Evolutionary conservation across 352 stramenopile species (phyloP).

Genomic region (Pythium myriotylum): DNA sequence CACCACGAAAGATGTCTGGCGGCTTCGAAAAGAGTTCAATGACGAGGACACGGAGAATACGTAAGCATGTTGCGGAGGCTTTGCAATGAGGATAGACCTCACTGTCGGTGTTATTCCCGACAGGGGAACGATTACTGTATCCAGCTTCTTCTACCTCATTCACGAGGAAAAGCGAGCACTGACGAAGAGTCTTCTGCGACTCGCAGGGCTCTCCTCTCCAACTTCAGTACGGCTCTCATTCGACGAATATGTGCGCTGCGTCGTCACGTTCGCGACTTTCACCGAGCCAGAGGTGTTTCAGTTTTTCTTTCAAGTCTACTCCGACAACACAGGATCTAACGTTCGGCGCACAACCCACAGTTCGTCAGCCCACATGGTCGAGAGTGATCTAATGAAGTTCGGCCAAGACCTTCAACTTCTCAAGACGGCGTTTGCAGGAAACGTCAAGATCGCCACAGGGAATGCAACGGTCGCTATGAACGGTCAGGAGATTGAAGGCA

Average conservation of each 20-base stretch:
- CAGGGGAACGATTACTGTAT: conserved; percentile 25
- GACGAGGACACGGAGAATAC: conserved; percentile 32
- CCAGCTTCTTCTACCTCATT: conserved; percentile 61
- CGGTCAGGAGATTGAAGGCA: conserved; percentile 5
- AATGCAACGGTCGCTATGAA: conserved; percentile 34
- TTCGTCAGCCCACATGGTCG: conserved; percentile 23
- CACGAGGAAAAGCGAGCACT: conserved; percentile 47
- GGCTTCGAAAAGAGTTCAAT: conserved; percentile 27
- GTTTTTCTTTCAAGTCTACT: conserved; percentile 67
- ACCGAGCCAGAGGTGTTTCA: conserved; percentile 48
- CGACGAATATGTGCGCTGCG: conserved; percentile 51
- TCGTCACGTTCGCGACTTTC: conserved; percentile 54
- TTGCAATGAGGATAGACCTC: neutral
- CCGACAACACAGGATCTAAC: conserved; percentile 14
- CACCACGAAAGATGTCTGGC: conserved; percentile 18
- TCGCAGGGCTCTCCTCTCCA: conserved; percentile 18
- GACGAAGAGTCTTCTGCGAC: conserved; percentile 44
- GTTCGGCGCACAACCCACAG: neutral
- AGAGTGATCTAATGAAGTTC: conserved; percentile 42
- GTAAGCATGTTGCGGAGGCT: conserved; percentile 24
- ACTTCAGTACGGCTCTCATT: conserved; percentile 40
- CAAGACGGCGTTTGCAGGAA: conserved; percentile 42
- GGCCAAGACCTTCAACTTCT: conserved; percentile 46
- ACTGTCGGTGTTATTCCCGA: neutral
- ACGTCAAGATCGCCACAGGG: conserved; percentile 48